Percentiles rank a stretch among this genome's conserved stretches.
These are phyloP conservation scores for Harringtonia aguacate DNA, from an alignment of 2,329 filamentous ascomycete species.

Conservation along the genomic window DNA sequence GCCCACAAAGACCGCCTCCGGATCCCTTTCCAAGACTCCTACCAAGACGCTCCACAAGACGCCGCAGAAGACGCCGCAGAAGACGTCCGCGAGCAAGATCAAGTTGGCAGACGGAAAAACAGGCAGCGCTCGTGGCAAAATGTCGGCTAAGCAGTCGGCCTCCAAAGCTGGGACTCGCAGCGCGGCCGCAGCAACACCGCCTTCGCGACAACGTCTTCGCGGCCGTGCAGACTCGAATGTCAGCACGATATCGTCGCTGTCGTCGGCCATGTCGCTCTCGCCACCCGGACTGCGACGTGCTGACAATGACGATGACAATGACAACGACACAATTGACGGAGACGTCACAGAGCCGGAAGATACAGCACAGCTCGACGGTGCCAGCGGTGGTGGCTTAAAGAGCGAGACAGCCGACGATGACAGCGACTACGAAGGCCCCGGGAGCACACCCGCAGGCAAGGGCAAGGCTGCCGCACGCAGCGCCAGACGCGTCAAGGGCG, in stretches of 20 bases:
- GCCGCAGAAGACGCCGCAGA: slow-evolving; percentile 9
- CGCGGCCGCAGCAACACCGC: neutral
- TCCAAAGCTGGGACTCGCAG: neutral
- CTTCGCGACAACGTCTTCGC: slow-evolving; percentile 1
- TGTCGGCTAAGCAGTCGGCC: neutral
- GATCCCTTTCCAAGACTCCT: neutral
- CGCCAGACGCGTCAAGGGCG: neutral
- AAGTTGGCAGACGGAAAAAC: neutral
- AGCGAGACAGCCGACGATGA: slow-evolving; percentile 2
- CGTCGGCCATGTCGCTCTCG: slow-evolving; percentile 19
- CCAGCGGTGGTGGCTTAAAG: too few relatives aligned
- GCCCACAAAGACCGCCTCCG: neutral
- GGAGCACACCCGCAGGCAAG: neutral
- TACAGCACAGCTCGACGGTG: slow-evolving; percentile 3
- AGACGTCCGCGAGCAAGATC: neutral
- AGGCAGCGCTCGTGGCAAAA: slow-evolving; percentile 11
- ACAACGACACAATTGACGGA: slow-evolving; percentile 6
- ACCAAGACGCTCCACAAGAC: neutral
- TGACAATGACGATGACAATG: slow-evolving; percentile 7
- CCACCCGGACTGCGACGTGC: slow-evolving; percentile 11
- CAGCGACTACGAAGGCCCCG: neutral
- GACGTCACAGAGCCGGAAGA: neutral
- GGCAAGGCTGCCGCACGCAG: neutral
- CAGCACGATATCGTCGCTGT: slow-evolving; percentile 21
- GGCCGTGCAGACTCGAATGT: slow-evolving; percentile 14